These are phyloP conservation scores for Amoebophrya sp. DNA, from an alignment of 169 alveolate genomes.

Conservation along the genomic window DNA sequence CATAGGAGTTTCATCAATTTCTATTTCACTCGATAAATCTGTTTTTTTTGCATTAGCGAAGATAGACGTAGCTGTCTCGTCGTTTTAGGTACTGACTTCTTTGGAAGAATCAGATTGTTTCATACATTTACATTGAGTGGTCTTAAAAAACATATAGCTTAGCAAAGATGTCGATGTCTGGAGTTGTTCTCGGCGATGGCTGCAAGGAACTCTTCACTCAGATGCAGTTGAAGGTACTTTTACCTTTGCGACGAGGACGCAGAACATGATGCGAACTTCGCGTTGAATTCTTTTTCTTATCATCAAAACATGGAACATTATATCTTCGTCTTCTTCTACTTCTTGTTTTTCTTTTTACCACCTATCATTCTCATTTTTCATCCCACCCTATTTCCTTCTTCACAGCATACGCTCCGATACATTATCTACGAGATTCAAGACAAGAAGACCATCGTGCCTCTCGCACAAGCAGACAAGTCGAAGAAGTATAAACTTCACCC, in stretches of 20 bases:
- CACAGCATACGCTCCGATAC: constrained; percentile 19
- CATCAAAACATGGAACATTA: too few relatives aligned
- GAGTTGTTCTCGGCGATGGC: constrained; percentile 5
- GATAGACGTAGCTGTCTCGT: too few relatives aligned
- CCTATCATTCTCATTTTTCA: neutral
- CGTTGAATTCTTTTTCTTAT: too few relatives aligned
- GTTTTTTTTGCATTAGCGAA: too few relatives aligned
- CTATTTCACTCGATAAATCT: too few relatives aligned
- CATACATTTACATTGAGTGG: too few relatives aligned
- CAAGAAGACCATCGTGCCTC: neutral
- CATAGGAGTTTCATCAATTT: too few relatives aligned
- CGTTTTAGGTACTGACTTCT: too few relatives aligned
- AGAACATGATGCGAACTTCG: too few relatives aligned
- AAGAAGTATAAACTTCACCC: neutral
- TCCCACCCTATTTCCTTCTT: too few relatives aligned
- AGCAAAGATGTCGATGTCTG: neutral
- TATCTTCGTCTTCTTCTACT: neutral
- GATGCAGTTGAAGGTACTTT: neutral
- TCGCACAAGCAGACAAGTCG: neutral
- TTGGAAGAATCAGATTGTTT: too few relatives aligned
- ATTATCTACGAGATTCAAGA: neutral
- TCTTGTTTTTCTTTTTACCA: neutral
- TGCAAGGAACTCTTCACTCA: constrained; percentile 17
- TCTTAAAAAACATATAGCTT: neutral
- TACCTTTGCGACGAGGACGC: neutral